These are phyloP conservation scores for Rhodocollybia butyracea DNA, from an alignment of 768 basidiomycete genomes.

Conservation along the genomic window DNA sequence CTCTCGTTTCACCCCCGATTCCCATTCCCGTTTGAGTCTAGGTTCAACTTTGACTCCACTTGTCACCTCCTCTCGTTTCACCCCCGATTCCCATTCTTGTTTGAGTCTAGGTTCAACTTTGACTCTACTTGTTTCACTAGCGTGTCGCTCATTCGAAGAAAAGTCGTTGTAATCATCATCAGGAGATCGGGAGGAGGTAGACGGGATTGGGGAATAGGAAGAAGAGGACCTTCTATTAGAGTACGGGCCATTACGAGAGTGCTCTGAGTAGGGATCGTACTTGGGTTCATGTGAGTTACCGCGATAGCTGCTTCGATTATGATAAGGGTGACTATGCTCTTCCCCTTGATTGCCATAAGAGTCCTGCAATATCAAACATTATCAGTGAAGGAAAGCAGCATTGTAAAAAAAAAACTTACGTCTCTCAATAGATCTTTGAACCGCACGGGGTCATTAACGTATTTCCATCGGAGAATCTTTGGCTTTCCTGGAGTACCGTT, in stretches of 20 bases:
- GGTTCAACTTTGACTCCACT: no score
- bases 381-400: neutral
- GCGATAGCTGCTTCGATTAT: neutral
- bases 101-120: no score
- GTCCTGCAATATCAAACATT: neutral
- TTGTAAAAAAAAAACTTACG: neutral
- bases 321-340: neutral
- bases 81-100: no score
- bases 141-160: no score
- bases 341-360: neutral
- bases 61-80: no score
- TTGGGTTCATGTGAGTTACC: neutral
- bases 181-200: neutral
- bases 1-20: no score
- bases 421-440: neutral
- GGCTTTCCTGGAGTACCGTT: neutral
- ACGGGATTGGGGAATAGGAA: neutral
- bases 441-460: neutral
- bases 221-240: neutral
- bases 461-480: neutral
- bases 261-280: no score
- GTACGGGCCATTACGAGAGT: neutral
- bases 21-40: no score
- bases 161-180: no score
- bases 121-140: no score